Conservation (phyloP, 768 basidiomycete genomes). For the Cyclocybe cylindracea region DNA sequence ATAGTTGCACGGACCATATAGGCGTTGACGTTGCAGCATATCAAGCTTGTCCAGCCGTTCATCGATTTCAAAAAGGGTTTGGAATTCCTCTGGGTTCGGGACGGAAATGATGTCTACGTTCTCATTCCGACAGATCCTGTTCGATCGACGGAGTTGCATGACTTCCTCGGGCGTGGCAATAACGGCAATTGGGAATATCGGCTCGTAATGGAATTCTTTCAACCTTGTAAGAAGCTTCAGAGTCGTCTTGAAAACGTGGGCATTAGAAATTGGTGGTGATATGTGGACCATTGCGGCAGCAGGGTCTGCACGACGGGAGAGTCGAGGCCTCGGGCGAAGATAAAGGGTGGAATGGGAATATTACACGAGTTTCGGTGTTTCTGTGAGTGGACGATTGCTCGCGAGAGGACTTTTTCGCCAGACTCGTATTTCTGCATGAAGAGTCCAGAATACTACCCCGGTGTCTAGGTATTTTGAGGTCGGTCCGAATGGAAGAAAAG, state of each 20-base stretch:
- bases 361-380: background rate
- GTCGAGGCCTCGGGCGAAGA: slow-evolving; percentile 48
- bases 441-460: slow-evolving; percentile 19
- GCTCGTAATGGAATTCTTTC: slow-evolving; percentile 61
- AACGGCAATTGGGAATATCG: slow-evolving; percentile 60
- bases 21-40: slow-evolving; percentile 32
- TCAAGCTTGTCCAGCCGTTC: slow-evolving; percentile 59
- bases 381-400: background rate
- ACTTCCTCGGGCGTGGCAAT: slow-evolving; percentile 38
- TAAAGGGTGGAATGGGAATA: slow-evolving; percentile 58
- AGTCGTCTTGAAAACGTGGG: slow-evolving; percentile 24
- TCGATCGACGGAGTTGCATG: slow-evolving; percentile 30
- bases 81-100: slow-evolving; percentile 35
- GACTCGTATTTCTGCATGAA: slow-evolving; percentile 42
- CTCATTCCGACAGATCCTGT: slow-evolving; percentile 40
- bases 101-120: too few relatives aligned
- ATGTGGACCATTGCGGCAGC: slow-evolving; percentile 64
- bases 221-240: slow-evolving; percentile 35
- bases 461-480: slow-evolving; percentile 30
- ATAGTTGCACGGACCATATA: too few relatives aligned
- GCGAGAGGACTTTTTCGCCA: slow-evolving; percentile 27
- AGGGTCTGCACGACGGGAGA: too few relatives aligned
- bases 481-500: slow-evolving; percentile 42
- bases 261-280: slow-evolving; percentile 50
- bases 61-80: slow-evolving; percentile 43